Conservation (phyloP, 768 basidiomycete genomes). For the Paxillus involutus region DNA sequence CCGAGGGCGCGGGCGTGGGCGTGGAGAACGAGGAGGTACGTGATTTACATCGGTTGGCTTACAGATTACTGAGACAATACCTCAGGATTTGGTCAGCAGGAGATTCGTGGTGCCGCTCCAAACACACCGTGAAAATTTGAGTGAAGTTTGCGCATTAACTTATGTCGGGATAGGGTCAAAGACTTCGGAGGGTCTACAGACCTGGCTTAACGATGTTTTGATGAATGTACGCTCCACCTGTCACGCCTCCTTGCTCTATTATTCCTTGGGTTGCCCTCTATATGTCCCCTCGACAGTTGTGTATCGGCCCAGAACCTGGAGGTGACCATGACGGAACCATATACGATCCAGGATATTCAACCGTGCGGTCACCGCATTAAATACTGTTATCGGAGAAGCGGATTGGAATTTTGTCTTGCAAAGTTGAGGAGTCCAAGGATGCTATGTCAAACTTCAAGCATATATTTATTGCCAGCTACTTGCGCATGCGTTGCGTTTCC, state of each 20-base stretch:
- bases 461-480: no score
- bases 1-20: slow-evolving; percentile 46
- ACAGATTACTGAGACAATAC: background rate
- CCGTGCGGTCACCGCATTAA: no score
- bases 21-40: slow-evolving; percentile 42
- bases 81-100: slow-evolving; percentile 22
- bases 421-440: no score
- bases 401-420: no score
- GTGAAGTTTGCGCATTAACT: background rate
- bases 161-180: background rate
- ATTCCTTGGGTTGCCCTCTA: background rate
- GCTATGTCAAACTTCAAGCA: no score
- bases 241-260: background rate
- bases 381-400: no score
- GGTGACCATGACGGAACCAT: no score
- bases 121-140: background rate
- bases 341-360: no score
- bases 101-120: slow-evolving; percentile 18
- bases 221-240: slow-evolving; percentile 1
- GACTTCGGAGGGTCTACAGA: background rate
- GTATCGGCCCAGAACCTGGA: background rate
- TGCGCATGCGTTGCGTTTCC: no score
- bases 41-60: slow-evolving; percentile 1
- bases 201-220: background rate
- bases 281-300: background rate